Conservation (phyloP, 495 filamentous ascomycete genomes). For the Penicillium alfredii region DNA sequence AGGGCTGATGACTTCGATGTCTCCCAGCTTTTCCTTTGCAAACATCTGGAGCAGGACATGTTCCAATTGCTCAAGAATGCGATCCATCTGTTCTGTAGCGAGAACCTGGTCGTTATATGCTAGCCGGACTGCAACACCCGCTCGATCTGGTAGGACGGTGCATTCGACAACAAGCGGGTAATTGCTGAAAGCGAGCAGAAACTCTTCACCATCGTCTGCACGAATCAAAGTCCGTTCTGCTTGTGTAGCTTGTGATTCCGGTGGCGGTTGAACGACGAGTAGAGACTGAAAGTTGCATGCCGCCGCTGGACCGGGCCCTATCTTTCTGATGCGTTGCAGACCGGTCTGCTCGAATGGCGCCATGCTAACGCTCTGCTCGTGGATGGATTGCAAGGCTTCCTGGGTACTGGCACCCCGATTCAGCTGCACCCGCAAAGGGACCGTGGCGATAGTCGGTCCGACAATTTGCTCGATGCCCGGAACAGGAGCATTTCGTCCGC, state of each 20-base stretch:
- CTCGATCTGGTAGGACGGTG: too few relatives aligned
- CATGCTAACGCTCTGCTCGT: conserved; percentile 25
- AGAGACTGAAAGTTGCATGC: conserved; percentile 43
- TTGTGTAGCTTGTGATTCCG: not conserved
- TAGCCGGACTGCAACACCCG: too few relatives aligned
- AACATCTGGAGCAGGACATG: too few relatives aligned
- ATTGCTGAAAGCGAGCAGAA: not conserved
- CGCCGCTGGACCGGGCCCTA: conserved; percentile 43
- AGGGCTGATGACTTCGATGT: too few relatives aligned
- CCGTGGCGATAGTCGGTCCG: conserved; percentile 34
- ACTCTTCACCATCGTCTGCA: too few relatives aligned
- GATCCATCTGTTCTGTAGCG: too few relatives aligned
- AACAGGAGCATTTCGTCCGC: conserved; percentile 30
- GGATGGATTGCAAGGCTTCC: conserved; percentile 33
- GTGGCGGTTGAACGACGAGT: not conserved
- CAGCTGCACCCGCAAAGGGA: conserved; percentile 43
- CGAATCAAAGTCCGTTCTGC: too few relatives aligned
- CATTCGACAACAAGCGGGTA: too few relatives aligned
- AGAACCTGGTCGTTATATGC: too few relatives aligned
- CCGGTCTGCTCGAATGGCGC: conserved; percentile 39
- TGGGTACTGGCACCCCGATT: conserved; percentile 18
- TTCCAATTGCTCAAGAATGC: too few relatives aligned
- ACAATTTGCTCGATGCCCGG: conserved; percentile 23
- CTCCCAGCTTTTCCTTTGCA: too few relatives aligned
- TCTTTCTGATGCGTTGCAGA: conserved; percentile 45